Evolutionary conservation across 2,329 filamentous ascomycete species (phyloP).

Genomic region (Diaporthe vaccinii): DNA sequence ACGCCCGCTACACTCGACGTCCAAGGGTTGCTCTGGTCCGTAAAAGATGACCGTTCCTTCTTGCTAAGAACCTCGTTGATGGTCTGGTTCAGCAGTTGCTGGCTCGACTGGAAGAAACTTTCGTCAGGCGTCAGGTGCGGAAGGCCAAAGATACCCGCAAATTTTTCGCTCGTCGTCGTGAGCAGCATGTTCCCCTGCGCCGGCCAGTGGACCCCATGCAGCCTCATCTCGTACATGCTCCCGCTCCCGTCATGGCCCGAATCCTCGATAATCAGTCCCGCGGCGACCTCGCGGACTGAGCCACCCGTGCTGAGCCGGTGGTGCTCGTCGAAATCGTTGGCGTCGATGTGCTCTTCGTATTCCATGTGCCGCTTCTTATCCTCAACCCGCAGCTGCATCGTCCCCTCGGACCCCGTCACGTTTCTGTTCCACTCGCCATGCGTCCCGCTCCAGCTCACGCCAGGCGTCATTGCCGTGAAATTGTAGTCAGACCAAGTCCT

Average conservation of each 20-base stretch:
- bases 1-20: constrained; percentile 75
- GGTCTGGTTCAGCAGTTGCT: constrained; percentile 79
- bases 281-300: constrained; percentile 77
- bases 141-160: constrained; percentile 89
- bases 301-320: constrained; percentile 58
- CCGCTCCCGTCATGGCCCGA: constrained; percentile 66
- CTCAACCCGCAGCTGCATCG: constrained; percentile 77
- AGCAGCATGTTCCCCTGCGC: constrained; percentile 84
- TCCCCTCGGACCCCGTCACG: constrained; percentile 79
- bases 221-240: constrained; percentile 82
- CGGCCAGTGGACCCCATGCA: constrained; percentile 90
- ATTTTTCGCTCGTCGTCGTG: constrained; percentile 93
- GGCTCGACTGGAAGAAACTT: constrained; percentile 69
- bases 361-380: constrained; percentile 61
- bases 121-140: constrained; percentile 81
- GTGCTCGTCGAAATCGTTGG: constrained; percentile 45
- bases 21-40: constrained; percentile 80
- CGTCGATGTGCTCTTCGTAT: constrained; percentile 55
- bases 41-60: constrained; percentile 69
- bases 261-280: constrained; percentile 80
- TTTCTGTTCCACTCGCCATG: constrained; percentile 81
- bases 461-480: constrained; percentile 73
- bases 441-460: constrained; percentile 73
- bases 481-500: constrained; percentile 69
- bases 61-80: constrained; percentile 76